These are phyloP conservation scores for Chlamydomonas sphaeroides DNA, from an alignment of 139 green algal species.

Conservation along the genomic window DNA sequence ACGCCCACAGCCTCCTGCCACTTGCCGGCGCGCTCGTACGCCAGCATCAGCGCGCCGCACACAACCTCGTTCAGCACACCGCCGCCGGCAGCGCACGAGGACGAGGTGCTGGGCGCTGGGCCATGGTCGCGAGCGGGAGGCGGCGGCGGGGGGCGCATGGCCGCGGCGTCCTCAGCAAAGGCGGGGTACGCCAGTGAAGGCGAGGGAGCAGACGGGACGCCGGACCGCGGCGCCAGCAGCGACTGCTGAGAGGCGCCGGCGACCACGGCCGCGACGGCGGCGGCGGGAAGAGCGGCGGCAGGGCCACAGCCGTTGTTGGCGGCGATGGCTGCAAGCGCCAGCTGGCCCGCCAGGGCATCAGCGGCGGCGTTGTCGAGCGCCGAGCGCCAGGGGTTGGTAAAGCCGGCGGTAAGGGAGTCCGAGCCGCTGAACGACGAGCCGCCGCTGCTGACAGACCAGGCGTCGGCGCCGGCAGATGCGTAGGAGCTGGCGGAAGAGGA, in stretches of 20 bases:
- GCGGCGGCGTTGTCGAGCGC: neutral
- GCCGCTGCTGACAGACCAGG: neutral
- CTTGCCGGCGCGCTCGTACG: slow-evolving; percentile 82
- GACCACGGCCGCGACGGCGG: neutral
- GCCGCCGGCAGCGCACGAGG: neutral
- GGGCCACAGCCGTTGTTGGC: neutral
- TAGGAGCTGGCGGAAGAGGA: neutral
- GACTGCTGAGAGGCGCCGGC: neutral
- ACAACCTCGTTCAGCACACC: slow-evolving; percentile 85
- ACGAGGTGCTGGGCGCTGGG: neutral
- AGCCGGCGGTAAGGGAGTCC: neutral
- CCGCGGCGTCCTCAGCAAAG: too few species aligned
- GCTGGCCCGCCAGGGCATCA: neutral
- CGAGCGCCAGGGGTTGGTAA: slow-evolving; percentile 2
- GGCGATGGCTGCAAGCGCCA: neutral
- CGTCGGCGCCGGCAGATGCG: neutral
- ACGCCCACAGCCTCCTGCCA: slow-evolving; percentile 75
- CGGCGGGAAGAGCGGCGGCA: too few species aligned
- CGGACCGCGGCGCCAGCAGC: neutral
- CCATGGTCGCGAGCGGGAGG: neutral
- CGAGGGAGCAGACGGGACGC: neutral
- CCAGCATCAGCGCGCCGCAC: slow-evolving; percentile 85
- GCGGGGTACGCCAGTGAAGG: too few species aligned
- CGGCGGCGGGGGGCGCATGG: neutral
- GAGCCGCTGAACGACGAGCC: neutral